Base-by-base conservation (phyloP, 225 moss, liverwort and hornwort genomes). In the Marchantia paleacea region DNA sequence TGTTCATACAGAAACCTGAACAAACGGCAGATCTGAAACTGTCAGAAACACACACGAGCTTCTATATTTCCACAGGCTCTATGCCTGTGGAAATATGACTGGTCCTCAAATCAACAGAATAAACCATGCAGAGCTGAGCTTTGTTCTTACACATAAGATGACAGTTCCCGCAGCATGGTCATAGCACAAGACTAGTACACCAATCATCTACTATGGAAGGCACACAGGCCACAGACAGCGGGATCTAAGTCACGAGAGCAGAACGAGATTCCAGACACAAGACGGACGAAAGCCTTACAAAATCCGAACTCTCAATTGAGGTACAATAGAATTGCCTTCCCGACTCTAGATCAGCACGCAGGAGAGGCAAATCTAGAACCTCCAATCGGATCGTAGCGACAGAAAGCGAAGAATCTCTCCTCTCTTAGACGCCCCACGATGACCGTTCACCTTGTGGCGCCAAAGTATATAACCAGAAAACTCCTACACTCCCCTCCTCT, bases 361-460 rank as follows among this genome's bases (percentile, higher is more conserved):
- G 13, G 48, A 77, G 47, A 65, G 65, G 64, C 24, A 78, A 78
- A 62, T 61, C 78, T 65, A 52, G 13, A 26, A 64, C 7, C 64
- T 66, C 55, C 78, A 65, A 66, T 26, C 49, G 65, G 65, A 66
- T 78, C 78, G 65, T 25, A 50, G 64, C 65, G 65, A 63, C 48
- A 26, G 78, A 65, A 16, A 65, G 63, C 49, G 62, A 76, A 49
- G 62, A 60, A 78, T 63, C 26, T 60, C 60, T 60, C 58, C 16
- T 76, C 75, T 12, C 75, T 25, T 0, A 58, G 12, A 51, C 50
- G 50, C 65, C 24, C 63, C n/a, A 78, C 78, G 78, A 78, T 66
- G 64, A 63, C 64, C 50, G 26, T 65, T 66, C 78, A 52, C 78
- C 64, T 78, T 50, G 64, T 65, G 22, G 24, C 12, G 63, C 50